phyloP scores from a whole-genome alignment of 1,284 basidiomycete species.

The Puccinia polysora region DNA sequence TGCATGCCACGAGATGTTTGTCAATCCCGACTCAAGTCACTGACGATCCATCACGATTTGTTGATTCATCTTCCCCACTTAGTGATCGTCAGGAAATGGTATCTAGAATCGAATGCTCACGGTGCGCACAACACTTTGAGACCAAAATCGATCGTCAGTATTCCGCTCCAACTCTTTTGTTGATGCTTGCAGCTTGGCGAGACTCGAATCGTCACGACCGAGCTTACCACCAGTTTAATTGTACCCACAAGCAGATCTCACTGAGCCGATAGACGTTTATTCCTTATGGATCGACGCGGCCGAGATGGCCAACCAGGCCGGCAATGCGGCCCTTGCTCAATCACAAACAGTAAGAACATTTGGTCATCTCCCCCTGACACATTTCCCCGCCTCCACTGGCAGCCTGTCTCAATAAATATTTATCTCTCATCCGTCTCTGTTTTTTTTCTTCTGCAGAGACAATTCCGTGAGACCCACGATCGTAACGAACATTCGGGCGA shows the following conservation, averaged over 20 bases:
- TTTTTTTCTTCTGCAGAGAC: not conserved
- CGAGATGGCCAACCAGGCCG: constrained; percentile 14
- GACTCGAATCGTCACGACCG: not conserved
- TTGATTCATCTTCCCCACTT: not conserved
- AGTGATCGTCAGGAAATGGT: constrained; percentile 44
- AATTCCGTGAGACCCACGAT: not conserved
- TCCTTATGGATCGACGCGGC: constrained; percentile 43
- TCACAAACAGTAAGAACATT: too few relatives aligned
- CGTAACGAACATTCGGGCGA: not conserved
- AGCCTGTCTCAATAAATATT: not conserved
- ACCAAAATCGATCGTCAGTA: constrained; percentile 41
- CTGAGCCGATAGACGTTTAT: constrained; percentile 43
- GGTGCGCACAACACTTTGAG: constrained; percentile 39
- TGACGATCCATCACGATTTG: not conserved
- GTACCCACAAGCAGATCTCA: constrained; percentile 6
- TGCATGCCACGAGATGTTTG: not conserved
- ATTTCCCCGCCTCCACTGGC: not conserved
- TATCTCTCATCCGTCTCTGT: not conserved
- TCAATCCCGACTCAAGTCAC: not conserved
- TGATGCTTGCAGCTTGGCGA: not conserved
- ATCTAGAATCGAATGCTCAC: constrained; percentile 35
- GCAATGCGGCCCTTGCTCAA: not conserved
- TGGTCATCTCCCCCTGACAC: not conserved
- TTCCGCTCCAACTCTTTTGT: not conserved
- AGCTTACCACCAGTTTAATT: not conserved